These are phyloP conservation scores for Quercus cerris DNA, from an alignment of 306 rosid genomes.

Conservation along the genomic window DNA sequence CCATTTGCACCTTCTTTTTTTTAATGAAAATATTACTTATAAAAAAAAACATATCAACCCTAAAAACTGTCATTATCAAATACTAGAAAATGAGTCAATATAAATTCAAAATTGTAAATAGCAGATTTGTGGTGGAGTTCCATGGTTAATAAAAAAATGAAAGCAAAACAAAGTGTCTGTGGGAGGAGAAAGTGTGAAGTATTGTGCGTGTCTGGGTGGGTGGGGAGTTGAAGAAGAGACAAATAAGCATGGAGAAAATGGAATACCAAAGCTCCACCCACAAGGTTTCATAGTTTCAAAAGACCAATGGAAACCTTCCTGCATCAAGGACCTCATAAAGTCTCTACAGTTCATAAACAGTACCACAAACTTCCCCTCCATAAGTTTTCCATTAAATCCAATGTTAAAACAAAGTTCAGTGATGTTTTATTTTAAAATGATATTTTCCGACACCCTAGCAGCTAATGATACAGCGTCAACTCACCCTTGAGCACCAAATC, in stretches of 20 bases:
- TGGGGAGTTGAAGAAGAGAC: background rate
- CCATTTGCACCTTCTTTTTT: too few species aligned
- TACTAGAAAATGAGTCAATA: too few species aligned
- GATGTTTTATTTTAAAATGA: background rate
- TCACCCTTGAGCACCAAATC: constrained; percentile 8
- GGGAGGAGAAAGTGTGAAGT: background rate
- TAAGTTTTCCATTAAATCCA: background rate
- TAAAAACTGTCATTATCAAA: too few species aligned
- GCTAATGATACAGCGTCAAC: too few species aligned
- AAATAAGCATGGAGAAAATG: background rate
- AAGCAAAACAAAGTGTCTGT: background rate
- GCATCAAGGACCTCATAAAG: too few species aligned
- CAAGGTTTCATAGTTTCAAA: background rate
- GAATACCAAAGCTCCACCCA: background rate
- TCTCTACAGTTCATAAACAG: background rate
- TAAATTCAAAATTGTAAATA: too few species aligned
- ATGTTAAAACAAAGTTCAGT: background rate
- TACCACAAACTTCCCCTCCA: background rate
- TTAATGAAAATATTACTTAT: too few species aligned
- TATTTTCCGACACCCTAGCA: background rate
- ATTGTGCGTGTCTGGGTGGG: background rate
- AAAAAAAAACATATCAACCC: too few species aligned
- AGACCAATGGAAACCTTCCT: background rate
- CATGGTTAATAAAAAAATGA: too few species aligned
- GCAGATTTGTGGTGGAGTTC: too few species aligned